Conservation (phyloP, 371 early-diverging fungal species). For the Smittium mucronatum region DNA sequence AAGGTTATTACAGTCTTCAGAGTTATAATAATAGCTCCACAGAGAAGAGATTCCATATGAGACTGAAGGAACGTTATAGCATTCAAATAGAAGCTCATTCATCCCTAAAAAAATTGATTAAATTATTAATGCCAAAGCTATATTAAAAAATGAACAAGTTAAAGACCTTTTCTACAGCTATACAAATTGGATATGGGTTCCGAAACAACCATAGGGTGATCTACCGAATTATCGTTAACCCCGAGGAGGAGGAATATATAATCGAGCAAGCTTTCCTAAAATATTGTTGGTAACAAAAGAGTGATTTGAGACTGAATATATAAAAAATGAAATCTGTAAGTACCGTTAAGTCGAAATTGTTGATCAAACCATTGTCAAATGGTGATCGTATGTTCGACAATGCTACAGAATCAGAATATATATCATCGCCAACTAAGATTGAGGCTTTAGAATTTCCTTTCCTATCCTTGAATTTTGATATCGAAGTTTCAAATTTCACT, state of each 20-base stretch:
- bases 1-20: slow-evolving; percentile 25
- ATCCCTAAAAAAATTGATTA: slow-evolving; percentile 37
- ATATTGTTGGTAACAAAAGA: not conserved
- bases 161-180: slow-evolving; percentile 46
- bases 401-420: slow-evolving; percentile 51
- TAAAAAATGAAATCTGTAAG: slow-evolving; percentile 10
- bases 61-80: slow-evolving; percentile 60
- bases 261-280: slow-evolving; percentile 51
- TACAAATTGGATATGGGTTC: slow-evolving; percentile 66
- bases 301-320: slow-evolving; percentile 34
- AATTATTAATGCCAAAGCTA: not conserved
- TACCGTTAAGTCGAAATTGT: slow-evolving; percentile 45
- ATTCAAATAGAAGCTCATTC: slow-evolving; percentile 77
- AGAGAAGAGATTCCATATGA: slow-evolving; percentile 75
- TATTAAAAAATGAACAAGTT: not conserved
- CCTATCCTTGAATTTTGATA: slow-evolving; percentile 68
- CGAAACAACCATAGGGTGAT: slow-evolving; percentile 74
- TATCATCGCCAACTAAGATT: slow-evolving; percentile 62
- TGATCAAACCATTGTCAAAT: slow-evolving; percentile 43
- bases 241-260: slow-evolving; percentile 72
- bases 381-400: slow-evolving; percentile 54
- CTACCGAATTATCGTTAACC: slow-evolving; percentile 44
- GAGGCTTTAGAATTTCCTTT: slow-evolving; percentile 38
- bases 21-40: slow-evolving; percentile 65
- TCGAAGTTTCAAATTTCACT: slow-evolving; percentile 63